These are phyloP conservation scores for Acanthamoeba castellanii DNA, from an alignment of 208 protist species.

Conservation along the genomic window DNA sequence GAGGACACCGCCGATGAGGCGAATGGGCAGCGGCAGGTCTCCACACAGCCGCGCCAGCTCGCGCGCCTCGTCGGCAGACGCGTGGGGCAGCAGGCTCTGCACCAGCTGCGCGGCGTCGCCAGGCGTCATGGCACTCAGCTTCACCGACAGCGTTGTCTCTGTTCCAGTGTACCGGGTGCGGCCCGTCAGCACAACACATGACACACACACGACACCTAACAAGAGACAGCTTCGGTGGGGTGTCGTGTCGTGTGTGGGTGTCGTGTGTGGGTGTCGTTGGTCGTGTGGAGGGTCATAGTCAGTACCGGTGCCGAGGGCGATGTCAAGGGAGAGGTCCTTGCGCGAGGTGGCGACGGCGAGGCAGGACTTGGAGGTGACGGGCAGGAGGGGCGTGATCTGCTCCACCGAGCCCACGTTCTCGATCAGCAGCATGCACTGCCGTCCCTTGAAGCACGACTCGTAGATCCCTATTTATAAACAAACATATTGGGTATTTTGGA, in stretches of 20 bases:
- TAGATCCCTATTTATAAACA: conserved; percentile 55
- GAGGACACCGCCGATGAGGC: conserved; percentile 7
- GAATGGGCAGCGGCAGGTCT: conserved; percentile 29
- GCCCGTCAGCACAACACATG: too few relatives aligned
- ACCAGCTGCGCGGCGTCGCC: conserved; percentile 6
- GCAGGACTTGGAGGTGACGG: conserved; percentile 48
- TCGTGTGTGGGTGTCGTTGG: neutral
- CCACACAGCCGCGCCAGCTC: conserved; percentile 54
- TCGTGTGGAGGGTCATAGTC: neutral
- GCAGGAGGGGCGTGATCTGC: conserved; percentile 59
- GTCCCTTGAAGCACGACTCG: conserved; percentile 61
- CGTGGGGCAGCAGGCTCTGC: conserved; percentile 4
- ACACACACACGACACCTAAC: too few relatives aligned
- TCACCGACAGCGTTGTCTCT: conserved; percentile 6
- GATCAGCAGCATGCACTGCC: conserved; percentile 66
- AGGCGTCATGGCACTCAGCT: neutral
- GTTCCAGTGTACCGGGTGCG: neutral
- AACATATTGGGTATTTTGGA: too few relatives aligned
- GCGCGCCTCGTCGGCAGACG: neutral
- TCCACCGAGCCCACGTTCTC: conserved; percentile 66
- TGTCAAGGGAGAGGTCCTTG: conserved; percentile 74
- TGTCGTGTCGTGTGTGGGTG: too few relatives aligned
- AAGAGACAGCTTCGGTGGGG: too few relatives aligned
- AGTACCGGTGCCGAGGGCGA: conserved; percentile 27
- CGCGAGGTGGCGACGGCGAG: conserved; percentile 68